These are phyloP conservation scores for Diaporthe sp. DNA, from an alignment of 2,329 filamentous ascomycete genomes.

Conservation along the genomic window DNA sequence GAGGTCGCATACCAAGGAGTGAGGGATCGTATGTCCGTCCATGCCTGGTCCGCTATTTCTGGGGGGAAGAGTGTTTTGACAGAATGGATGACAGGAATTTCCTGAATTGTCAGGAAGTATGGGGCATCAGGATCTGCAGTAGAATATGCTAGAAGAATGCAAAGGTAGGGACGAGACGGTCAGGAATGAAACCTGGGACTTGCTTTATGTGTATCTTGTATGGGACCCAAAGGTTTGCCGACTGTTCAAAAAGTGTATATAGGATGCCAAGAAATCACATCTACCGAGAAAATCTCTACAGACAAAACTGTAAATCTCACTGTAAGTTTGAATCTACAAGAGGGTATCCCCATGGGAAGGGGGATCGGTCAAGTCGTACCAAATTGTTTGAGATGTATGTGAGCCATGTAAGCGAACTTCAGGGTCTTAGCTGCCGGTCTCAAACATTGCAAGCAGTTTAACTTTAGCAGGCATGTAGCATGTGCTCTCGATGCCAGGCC, in stretches of 20 bases:
- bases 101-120: neutral
- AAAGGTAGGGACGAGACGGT: neutral
- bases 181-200: neutral
- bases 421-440: neutral
- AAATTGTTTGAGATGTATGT: neutral
- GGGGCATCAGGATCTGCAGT: neutral
- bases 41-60: neutral
- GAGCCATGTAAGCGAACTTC: neutral
- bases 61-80: neutral
- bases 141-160: neutral
- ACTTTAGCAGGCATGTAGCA: neutral
- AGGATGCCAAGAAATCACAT: neutral
- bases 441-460: neutral
- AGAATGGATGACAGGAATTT: neutral
- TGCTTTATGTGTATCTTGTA: neutral
- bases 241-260: neutral
- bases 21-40: neutral
- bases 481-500: neutral
- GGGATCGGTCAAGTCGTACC: neutral
- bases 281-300: neutral
- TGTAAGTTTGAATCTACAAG: neutral
- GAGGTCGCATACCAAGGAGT: slow-evolving; percentile 3
- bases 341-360: too few relatives aligned
- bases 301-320: neutral
- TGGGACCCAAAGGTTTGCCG: neutral